Conservation (phyloP, 2,329 filamentous ascomycete genomes). For the Fusarium humuli region DNA sequence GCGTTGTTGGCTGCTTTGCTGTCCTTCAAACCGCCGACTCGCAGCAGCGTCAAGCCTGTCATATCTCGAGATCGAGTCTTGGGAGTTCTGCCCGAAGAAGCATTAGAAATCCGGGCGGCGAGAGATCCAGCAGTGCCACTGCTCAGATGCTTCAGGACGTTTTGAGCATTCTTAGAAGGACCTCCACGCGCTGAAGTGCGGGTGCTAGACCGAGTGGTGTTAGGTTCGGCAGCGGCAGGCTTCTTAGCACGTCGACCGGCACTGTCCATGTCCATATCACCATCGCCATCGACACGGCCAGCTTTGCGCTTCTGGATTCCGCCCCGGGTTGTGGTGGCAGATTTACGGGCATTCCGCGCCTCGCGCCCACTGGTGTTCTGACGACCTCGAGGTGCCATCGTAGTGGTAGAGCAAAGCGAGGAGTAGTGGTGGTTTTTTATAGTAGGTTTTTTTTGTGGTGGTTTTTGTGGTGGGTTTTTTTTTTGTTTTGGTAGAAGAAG, state of each 20-base stretch:
- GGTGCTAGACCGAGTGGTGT: slow-evolving; percentile 44
- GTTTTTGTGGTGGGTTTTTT: slow-evolving; percentile 2
- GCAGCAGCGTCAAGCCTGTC: slow-evolving; percentile 52
- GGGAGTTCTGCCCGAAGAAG: slow-evolving; percentile 41
- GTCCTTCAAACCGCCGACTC: slow-evolving; percentile 71
- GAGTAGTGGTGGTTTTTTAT: not conserved
- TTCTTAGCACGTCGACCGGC: slow-evolving; percentile 52
- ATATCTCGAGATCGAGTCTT: slow-evolving; percentile 41
- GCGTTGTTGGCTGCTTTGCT: slow-evolving; percentile 76
- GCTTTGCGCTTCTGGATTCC: slow-evolving; percentile 64
- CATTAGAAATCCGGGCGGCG: slow-evolving; percentile 51
- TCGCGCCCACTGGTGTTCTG: slow-evolving; percentile 48
- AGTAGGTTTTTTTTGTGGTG: not conserved
- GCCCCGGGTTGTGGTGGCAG: slow-evolving; percentile 54
- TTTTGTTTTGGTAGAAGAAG: slow-evolving; percentile 15
- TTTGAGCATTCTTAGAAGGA: slow-evolving; percentile 56
- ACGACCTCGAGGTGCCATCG: slow-evolving; percentile 54
- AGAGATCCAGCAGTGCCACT: slow-evolving; percentile 51
- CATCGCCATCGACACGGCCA: slow-evolving; percentile 63
- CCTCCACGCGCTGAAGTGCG: slow-evolving; percentile 49
- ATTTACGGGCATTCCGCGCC: slow-evolving; percentile 47
- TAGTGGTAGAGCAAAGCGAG: slow-evolving; percentile 7
- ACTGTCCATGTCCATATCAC: slow-evolving; percentile 70
- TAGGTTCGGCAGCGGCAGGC: slow-evolving; percentile 44
- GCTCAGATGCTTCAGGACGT: slow-evolving; percentile 57